Base-by-base conservation (phyloP, 2,329 filamentous ascomycete genomes). In the Talaromyces marneffei region DNA sequence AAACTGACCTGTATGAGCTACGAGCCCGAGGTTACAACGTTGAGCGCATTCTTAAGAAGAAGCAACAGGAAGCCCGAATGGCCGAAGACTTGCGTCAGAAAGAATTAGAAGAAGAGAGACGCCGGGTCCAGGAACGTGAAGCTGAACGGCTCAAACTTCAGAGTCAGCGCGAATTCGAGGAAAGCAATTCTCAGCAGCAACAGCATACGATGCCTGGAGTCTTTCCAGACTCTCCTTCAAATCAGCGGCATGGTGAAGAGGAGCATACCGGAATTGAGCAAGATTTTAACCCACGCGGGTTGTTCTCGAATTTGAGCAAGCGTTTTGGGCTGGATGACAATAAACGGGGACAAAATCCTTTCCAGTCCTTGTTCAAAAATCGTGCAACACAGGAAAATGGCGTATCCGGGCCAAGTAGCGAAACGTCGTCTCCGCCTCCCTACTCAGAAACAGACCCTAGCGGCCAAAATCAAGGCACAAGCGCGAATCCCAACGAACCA, bases 1-100 rank as follows among this genome's bases (percentile, higher is more conserved):
- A 90, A 62, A 87, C 94, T 8, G 91, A 93, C 67, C 81, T 99
- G 25, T 84, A 89, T 52, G 87, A 92, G 57, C 78, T 99, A 42
- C 87, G 91, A 68, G 86, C 87, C 63, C 91, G 94, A 65, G 94
- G 94, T 1, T 97, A 97, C 80, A 97, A 99, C 67, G 94, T 99
- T 40, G 91, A 97, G 70, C 88, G 94, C 55, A 97, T 99, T 64
- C 81, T 99, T 23, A 86, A 91, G 39, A 88, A 88, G 59, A 95
- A 95, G 77, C 91, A 89, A 20, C 90, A 90, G 2, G 92, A 97
- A 74, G 90, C 91, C 5, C 85, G 90, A 57, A 87, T 97, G 65
- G 92, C 91, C 0, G 92, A 97, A 70, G 89, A 90, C 68, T 87
- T 91, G 72, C 84, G 90, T 54, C 87, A 88, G 69, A 87, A 87